Percentiles rank a stretch among this genome's conserved stretches.
These are phyloP conservation scores for Malus fusca DNA, from an alignment of 306 rosid species.

Conservation along the genomic window DNA sequence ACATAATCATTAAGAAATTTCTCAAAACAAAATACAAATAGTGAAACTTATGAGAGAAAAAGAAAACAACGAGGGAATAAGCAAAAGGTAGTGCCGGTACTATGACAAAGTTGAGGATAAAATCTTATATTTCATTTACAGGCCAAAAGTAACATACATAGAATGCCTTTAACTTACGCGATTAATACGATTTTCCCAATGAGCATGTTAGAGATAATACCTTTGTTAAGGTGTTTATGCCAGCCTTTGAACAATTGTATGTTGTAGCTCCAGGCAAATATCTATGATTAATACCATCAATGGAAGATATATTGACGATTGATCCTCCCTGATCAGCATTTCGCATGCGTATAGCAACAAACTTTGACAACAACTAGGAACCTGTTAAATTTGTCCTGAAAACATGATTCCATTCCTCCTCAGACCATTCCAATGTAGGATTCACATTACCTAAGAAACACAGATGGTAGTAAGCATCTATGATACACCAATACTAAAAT, in stretches of 20 bases:
- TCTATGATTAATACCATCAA: constrained; percentile 54
- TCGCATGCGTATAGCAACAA: constrained; percentile 47
- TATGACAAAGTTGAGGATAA: background rate
- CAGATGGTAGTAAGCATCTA: background rate
- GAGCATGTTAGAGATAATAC: constrained; percentile 20
- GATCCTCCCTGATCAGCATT: constrained; percentile 49
- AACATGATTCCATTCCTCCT: constrained; percentile 61
- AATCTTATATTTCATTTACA: background rate
- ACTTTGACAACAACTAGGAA: constrained; percentile 68
- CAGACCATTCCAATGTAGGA: constrained; percentile 44
- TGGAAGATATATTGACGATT: constrained; percentile 64
- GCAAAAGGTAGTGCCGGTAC: background rate
- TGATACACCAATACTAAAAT: background rate
- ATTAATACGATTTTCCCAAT: background rate
- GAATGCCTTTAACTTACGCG: background rate
- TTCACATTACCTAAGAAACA: constrained; percentile 45
- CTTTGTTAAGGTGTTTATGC: constrained; percentile 46
- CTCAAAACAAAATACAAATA: background rate
- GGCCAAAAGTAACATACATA: background rate
- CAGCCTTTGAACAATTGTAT: constrained; percentile 54
- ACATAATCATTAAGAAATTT: background rate
- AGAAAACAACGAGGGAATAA: background rate
- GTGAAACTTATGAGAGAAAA: background rate
- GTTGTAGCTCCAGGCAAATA: constrained; percentile 55
- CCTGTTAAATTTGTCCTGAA: constrained; percentile 57